These are phyloP conservation scores for Penicillium freii DNA, from an alignment of 2,329 filamentous ascomycete genomes.

Conservation along the genomic window DNA sequence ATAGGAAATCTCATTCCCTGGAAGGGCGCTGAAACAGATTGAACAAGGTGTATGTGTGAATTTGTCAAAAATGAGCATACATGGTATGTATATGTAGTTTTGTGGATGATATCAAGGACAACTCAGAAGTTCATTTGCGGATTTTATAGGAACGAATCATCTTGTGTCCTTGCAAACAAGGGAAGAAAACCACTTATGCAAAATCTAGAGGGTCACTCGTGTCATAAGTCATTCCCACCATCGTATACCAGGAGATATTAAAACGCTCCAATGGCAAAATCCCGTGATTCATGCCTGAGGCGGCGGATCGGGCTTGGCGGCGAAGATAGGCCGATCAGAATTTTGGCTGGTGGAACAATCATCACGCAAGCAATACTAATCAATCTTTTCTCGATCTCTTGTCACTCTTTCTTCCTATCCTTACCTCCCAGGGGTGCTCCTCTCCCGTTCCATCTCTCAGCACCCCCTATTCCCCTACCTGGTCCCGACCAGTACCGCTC, in stretches of 20 bases:
- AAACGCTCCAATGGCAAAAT: conserved; percentile 2
- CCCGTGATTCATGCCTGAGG: conserved; percentile 18
- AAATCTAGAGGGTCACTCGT: no score
- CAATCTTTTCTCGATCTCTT: conserved; percentile 6
- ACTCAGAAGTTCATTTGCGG: neutral
- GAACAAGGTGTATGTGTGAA: no score
- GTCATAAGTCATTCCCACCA: no score
- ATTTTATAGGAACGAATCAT: neutral
- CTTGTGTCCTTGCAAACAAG: neutral
- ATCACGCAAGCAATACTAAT: conserved; percentile 3
- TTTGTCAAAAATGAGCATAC: neutral
- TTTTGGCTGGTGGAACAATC: conserved; percentile 30
- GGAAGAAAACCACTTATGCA: neutral
- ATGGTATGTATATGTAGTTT: neutral
- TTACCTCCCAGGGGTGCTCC: conserved; percentile 16
- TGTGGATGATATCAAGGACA: neutral
- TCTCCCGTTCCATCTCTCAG: conserved; percentile 12
- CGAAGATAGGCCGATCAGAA: conserved; percentile 37
- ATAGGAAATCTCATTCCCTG: neutral
- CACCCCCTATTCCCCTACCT: conserved; percentile 29
- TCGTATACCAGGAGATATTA: neutral
- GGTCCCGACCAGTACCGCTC: conserved; percentile 30
- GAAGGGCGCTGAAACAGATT: no score
- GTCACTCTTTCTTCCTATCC: conserved; percentile 19
- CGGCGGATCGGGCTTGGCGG: conserved; percentile 21